Conservation (phyloP, 345 rosid species). For the Melaleuca quinquenervia region DNA sequence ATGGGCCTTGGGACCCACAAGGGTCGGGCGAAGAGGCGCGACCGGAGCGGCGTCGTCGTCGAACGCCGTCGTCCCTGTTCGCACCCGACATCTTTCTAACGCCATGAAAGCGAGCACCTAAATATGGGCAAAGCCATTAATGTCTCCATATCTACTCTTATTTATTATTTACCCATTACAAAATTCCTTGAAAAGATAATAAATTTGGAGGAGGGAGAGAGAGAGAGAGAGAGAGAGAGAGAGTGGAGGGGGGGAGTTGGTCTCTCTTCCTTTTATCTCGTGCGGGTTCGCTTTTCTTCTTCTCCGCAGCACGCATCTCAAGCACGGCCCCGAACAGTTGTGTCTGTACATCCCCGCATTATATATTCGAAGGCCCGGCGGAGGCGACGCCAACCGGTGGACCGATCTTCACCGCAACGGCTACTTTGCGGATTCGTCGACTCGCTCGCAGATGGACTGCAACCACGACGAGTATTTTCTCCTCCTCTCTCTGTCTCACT, state of each 20-base stretch:
- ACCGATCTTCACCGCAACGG: neutral
- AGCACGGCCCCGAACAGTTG: neutral
- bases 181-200: neutral
- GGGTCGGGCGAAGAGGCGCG: neutral
- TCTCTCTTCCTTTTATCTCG: neutral
- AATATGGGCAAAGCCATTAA: neutral
- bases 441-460: neutral
- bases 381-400: neutral
- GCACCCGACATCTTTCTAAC: neutral
- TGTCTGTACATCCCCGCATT: neutral
- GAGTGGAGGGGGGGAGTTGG: too few species aligned
- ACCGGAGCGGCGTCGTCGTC: neutral
- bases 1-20: neutral
- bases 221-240: too few species aligned
- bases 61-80: neutral
- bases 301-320: neutral
- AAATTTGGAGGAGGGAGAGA: neutral
- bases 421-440: neutral
- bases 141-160: neutral
- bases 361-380: neutral
- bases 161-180: neutral
- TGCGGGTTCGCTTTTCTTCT: neutral
- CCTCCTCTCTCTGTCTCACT: neutral
- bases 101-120: neutral
- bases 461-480: neutral